Base-by-base conservation (phyloP, 495 filamentous ascomycete genomes). In the Apiosordaria backusii region DNA sequence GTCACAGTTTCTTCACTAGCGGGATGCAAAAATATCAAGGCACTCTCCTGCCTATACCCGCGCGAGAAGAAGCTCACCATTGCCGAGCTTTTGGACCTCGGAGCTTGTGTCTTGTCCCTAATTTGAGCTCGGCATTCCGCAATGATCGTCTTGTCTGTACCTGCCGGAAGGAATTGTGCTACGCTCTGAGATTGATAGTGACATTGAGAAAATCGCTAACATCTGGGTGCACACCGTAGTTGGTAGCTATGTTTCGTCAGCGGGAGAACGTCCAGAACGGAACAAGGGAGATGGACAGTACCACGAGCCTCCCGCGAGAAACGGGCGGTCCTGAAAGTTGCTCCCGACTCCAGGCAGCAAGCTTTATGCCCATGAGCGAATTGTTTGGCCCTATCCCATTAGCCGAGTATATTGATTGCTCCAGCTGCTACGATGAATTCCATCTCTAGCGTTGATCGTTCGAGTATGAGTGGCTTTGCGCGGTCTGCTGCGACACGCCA, bases 351-450 rank as follows among this genome's bases (percentile, higher is more conserved):
- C 80, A 0, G 84, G 81, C 0, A 83, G 68, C 70, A 1, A 84
- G 65, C 0, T 73, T 67, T 24, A 88, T 81, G 3, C 74, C 71
- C 18, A 74, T 53, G 0, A 88, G 72, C 15, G 86, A 60, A 1
- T 70, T 69, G n/a, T 73, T 72, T 3, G 80, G 77, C 1, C 85
- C 85, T 22, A 86, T 78, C 4, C 85, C 85, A 54, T 79, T 83
- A 3, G 82, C 71, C 60, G 0, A 85, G 85, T 15, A 82, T 85
- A 61, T 86, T 82, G 24, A 88, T 71, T 0, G 81, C 76, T 22
- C 86, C 86, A 0, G 85, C 83, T 1, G 85, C 80, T 21, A 88
- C 50, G 65, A 88, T 85, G 45, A 88, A 80, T 66, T 89, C 86
- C 57, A 78, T 79, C 84, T 25, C 73, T 76, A 6, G 84, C 75